phyloP scores from a whole-genome alignment of 1,139 yeast species.

The Suhomyces guaymorum region DNA sequence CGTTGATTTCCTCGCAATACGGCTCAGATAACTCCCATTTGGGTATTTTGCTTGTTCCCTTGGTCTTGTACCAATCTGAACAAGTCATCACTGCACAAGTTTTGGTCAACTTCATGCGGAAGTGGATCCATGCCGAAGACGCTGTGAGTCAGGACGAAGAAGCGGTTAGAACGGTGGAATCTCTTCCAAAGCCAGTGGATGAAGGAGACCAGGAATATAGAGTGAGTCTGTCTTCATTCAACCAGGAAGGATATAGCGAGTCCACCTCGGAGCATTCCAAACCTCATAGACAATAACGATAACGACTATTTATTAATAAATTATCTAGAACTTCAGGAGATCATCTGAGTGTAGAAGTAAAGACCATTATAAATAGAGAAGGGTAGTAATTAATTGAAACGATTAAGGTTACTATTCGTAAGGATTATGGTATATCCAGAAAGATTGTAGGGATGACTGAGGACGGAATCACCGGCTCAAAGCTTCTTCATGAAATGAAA shows the following conservation, averaged over 20 bases:
- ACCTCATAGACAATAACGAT: constrained; percentile 1
- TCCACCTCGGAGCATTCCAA: constrained; percentile 3
- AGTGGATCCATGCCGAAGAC: constrained; percentile 59
- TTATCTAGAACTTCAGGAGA: constrained; percentile 1
- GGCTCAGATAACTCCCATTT: constrained; percentile 60
- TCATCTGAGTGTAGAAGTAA: not conserved
- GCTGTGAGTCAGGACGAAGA: constrained; percentile 10
- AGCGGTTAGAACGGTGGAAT: too few relatives aligned
- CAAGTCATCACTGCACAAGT: constrained; percentile 80
- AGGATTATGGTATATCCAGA: too few relatives aligned
- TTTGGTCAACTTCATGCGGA: constrained; percentile 61
- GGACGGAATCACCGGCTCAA: too few relatives aligned
- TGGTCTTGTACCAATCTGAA: constrained; percentile 82
- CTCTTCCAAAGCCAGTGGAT: not conserved
- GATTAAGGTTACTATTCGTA: too few relatives aligned
- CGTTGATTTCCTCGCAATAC: constrained; percentile 76
- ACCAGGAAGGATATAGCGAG: not conserved
- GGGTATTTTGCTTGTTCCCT: constrained; percentile 75
- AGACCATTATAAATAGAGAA: too few relatives aligned
- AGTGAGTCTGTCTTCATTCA: constrained; percentile 1
- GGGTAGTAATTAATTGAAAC: too few relatives aligned
- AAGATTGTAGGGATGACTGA: too few relatives aligned
- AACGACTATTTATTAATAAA: not conserved
- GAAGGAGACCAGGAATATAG: constrained; percentile 1
- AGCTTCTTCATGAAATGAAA: too few relatives aligned